Evolutionary conservation across 306 rosid species (phyloP).

Genomic region (Ormosia emarginata): DNA sequence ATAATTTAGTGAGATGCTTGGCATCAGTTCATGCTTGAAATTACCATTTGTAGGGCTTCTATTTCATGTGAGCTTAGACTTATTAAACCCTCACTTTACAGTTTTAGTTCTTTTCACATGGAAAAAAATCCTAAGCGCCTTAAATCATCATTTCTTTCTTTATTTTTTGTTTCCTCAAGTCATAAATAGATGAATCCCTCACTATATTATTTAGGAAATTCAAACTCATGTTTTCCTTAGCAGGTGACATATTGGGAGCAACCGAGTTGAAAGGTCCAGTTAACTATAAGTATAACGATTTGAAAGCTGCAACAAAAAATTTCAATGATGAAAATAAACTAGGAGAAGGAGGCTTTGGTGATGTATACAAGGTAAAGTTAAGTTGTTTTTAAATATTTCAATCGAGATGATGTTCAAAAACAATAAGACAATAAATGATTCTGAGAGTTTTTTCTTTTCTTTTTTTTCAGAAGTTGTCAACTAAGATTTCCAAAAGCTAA

Average conservation of each 20-base stretch:
- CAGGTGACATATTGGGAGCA: constrained; percentile 66
- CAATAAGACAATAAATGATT: background rate
- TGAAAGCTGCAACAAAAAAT: constrained; percentile 55
- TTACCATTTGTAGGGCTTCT: background rate
- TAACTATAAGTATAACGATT: constrained; percentile 44
- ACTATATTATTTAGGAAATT: background rate
- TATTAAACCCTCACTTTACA: background rate
- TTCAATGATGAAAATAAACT: constrained; percentile 51
- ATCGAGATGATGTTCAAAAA: background rate
- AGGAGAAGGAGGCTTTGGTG: constrained; percentile 74
- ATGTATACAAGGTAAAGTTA: constrained; percentile 58
- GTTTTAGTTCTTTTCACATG: background rate
- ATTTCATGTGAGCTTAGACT: background rate
- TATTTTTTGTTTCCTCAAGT: background rate
- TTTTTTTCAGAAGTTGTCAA: background rate
- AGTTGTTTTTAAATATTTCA: background rate
- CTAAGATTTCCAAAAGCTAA: background rate
- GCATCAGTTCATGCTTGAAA: background rate
- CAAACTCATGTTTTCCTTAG: background rate
- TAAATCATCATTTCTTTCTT: background rate
- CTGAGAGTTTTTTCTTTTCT: background rate
- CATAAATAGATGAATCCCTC: background rate
- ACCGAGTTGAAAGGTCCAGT: constrained; percentile 68
- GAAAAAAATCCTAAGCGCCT: background rate
- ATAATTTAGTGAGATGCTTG: background rate